These are phyloP conservation scores for Lactarius pseudohatsudake DNA, from an alignment of 768 basidiomycete species.

Conservation along the genomic window DNA sequence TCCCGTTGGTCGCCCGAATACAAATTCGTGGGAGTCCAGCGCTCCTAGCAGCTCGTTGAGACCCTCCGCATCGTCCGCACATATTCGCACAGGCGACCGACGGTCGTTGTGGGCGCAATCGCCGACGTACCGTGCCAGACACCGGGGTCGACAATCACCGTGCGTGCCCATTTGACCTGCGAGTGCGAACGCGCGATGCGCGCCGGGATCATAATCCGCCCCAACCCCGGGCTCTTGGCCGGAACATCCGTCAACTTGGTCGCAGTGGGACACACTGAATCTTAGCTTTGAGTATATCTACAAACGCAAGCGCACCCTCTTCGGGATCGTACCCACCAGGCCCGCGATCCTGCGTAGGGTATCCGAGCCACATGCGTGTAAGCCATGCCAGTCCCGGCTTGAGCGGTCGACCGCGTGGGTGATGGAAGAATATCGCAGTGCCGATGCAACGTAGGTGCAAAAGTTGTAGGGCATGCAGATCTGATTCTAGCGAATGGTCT, in stretches of 20 bases:
- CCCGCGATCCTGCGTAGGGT: slow-evolving; percentile 85
- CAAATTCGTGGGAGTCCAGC: slow-evolving; percentile 68
- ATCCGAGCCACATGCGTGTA: slow-evolving; percentile 93
- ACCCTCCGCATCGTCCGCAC: not conserved
- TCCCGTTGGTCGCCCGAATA: slow-evolving; percentile 39
- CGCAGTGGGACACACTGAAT: slow-evolving; percentile 40
- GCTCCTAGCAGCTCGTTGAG: slow-evolving; percentile 37
- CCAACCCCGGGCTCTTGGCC: slow-evolving; percentile 68
- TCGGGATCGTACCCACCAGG: slow-evolving; percentile 91
- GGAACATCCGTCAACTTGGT: not conserved
- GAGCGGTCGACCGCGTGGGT: slow-evolving; percentile 88
- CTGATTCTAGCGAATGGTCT: slow-evolving; percentile 94
- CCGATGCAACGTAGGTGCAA: slow-evolving; percentile 88
- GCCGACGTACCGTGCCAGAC: not conserved
- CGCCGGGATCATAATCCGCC: slow-evolving; percentile 84
- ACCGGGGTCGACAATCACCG: too few relatives aligned
- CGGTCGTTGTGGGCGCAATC: not conserved
- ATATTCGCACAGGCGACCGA: too few relatives aligned
- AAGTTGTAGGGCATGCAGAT: slow-evolving; percentile 83
- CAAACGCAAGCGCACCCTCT: slow-evolving; percentile 90
- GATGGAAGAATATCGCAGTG: slow-evolving; percentile 86
- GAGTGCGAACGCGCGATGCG: slow-evolving; percentile 48
- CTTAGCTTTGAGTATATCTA: slow-evolving; percentile 82
- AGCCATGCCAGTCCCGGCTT: slow-evolving; percentile 97
- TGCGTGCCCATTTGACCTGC: slow-evolving; percentile 19